Evolutionary conservation across 179 eudicot species (phyloP), one percentile per base, ranked within the genome.

Genomic region (Camellia oleifera): DNA sequence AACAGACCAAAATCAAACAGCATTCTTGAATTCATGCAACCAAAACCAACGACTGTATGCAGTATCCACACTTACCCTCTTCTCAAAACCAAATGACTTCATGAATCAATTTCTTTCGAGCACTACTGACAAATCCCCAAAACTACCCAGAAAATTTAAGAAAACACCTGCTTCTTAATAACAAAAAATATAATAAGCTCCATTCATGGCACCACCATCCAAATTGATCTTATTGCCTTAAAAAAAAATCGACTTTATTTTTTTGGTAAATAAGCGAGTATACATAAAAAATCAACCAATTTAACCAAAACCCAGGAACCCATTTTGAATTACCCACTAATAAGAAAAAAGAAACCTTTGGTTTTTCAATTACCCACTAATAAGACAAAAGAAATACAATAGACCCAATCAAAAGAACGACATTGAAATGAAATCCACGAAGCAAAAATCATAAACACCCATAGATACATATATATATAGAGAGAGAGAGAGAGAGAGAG

Each of bases 381-480:
- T 46, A 17, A 69, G 17, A 46, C 12, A 46, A 74, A 54, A 17
- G 15, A 68, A 17, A 7, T 17, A 53, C 26, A 2, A 15, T n/a
- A 32, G 2, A 17, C 68, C 68, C 45, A 71, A 26, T 46, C 11
- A 11, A 61, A 9, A 66, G 13, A 56, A 75, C 11, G 23, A 62
- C 58, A 45, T 23, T n/a, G 3, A 57, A 18, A 81, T 53, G 52
- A 45, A 68, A 67, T 23, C 8, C 54, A 54, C 65, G 1, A 80
- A 15, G 26, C 4, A 85, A 80, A 15, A 74, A 13, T 66, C 52
- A 76, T 15, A 5, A 42, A 1, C 23, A 79, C 20, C 67, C 77
- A 3, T 7, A 8, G 13, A 45, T 53, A 9, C 53, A 6, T 4
- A 53, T 4, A 42, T 1, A 23, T 23, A 56, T 1, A 26, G 32